A percentile compares a stretch with the other conserved stretches of the same genome.
phyloP scores from a whole-genome alignment of 2,329 filamentous ascomycete species.

The Ceratocystis diversiconidia region DNA sequence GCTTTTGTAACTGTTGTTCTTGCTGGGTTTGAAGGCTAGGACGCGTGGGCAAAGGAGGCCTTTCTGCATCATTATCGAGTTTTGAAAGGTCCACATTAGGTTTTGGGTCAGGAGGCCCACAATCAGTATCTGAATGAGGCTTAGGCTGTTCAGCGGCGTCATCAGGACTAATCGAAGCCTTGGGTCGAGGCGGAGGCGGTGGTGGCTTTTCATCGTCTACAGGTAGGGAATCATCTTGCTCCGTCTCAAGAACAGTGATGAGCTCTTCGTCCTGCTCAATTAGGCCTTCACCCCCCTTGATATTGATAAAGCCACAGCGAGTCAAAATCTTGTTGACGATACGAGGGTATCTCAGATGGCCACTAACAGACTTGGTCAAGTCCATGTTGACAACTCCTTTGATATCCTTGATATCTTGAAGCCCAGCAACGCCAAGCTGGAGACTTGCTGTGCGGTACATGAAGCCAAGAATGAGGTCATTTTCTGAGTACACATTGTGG shows the following conservation, averaged over 20 bases:
- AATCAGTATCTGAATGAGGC: slow-evolving; percentile 8
- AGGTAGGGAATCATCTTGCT: not conserved
- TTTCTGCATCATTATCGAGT: not conserved
- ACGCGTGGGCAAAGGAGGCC: not conserved
- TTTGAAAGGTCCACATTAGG: not conserved
- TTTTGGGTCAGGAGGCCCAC: not conserved
- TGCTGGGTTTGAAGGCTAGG: not conserved
- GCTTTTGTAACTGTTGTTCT: not conserved
- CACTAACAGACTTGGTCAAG: slow-evolving; percentile 38
- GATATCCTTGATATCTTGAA: slow-evolving; percentile 57
- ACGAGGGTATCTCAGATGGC: slow-evolving; percentile 39
- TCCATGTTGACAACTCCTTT: slow-evolving; percentile 48
- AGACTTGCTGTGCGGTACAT: slow-evolving; percentile 74
- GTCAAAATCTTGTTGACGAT: slow-evolving; percentile 38
- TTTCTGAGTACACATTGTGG: slow-evolving; percentile 77
- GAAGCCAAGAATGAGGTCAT: slow-evolving; percentile 77
- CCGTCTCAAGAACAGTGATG: slow-evolving; percentile 14
- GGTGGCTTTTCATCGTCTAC: slow-evolving; percentile 3
- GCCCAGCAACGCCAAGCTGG: slow-evolving; percentile 67
- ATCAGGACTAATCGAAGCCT: not conserved
- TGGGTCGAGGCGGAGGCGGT: slow-evolving; percentile 11
- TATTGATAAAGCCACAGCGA: slow-evolving; percentile 36
- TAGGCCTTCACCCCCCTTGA: slow-evolving; percentile 29
- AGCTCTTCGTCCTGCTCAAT: slow-evolving; percentile 39
- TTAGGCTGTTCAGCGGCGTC: not conserved